phyloP scores from a whole-genome alignment of 805 yeast genomes.

The Zygosaccharomyces kombuchaensis region DNA sequence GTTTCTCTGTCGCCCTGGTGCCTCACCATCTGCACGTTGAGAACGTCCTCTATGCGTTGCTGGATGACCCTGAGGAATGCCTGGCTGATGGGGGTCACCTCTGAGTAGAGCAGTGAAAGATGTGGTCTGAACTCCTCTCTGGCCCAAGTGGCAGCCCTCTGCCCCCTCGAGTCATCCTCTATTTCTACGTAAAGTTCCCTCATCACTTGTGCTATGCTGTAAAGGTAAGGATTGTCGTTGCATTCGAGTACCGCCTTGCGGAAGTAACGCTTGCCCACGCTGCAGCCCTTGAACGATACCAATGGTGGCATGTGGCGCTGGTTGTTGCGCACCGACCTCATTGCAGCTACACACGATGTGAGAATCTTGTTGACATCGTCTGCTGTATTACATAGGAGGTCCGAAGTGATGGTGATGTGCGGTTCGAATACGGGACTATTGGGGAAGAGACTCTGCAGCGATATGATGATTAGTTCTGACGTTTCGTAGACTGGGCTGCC shows the following conservation, averaged over 20 bases:
- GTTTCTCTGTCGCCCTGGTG: slow-evolving; percentile 8
- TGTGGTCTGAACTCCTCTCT: slow-evolving; percentile 62
- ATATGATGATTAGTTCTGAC: slow-evolving; percentile 54
- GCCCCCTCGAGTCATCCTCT: slow-evolving; percentile 33
- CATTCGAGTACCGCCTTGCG: slow-evolving; percentile 30
- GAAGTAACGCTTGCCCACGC: slow-evolving; percentile 29
- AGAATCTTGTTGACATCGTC: slow-evolving; percentile 58
- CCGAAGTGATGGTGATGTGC: slow-evolving; percentile 71
- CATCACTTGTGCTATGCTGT: slow-evolving; percentile 43
- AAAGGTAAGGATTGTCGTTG: slow-evolving; percentile 26
- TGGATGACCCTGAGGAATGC: slow-evolving; percentile 61
- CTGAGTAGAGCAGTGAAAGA: slow-evolving; percentile 64
- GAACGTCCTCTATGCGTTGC: slow-evolving; percentile 60
- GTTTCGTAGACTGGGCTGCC: slow-evolving; percentile 52
- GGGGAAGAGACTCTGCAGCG: slow-evolving; percentile 66
- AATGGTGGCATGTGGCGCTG: slow-evolving; percentile 9
- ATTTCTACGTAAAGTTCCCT: slow-evolving; percentile 49
- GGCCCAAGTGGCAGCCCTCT: slow-evolving; percentile 55
- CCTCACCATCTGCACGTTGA: slow-evolving; percentile 39
- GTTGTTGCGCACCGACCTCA: slow-evolving; percentile 35
- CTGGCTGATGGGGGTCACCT: slow-evolving; percentile 58
- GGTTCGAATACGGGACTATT: slow-evolving; percentile 69
- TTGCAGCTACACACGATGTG: slow-evolving; percentile 52
- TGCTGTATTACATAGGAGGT: slow-evolving; percentile 45
- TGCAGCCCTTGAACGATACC: slow-evolving; percentile 25